These are phyloP conservation scores for Erucastrum elatum DNA, from an alignment of 345 rosid genomes.

Conservation along the genomic window DNA sequence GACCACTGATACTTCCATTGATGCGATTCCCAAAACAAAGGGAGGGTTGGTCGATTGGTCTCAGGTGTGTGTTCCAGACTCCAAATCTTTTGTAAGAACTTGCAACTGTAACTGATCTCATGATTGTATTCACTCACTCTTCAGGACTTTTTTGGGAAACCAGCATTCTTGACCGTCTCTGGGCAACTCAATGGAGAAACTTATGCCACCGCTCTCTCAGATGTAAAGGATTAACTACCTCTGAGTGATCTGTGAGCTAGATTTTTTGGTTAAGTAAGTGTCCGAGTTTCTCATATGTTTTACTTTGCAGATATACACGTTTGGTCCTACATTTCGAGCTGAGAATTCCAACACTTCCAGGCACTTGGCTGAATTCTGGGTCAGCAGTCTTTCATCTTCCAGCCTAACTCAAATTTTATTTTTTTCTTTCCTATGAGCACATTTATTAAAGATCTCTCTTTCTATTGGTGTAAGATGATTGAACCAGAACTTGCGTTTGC, in stretches of 20 bases:
- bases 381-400: slow-evolving; percentile 35
- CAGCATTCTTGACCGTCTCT: slow-evolving; percentile 95
- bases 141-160: slow-evolving; percentile 96
- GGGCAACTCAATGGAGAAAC: slow-evolving; percentile 99
- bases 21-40: slow-evolving; percentile 74
- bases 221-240: slow-evolving; percentile 50
- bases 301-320: slow-evolving; percentile 73
- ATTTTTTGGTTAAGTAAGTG: not conserved
- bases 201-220: slow-evolving; percentile 94
- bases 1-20: slow-evolving; percentile 50
- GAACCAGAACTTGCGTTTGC: slow-evolving; percentile 99
- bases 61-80: slow-evolving; percentile 54
- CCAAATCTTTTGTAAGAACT: not conserved
- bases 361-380: slow-evolving; percentile 99
- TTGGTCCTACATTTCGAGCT: slow-evolving; percentile 98
- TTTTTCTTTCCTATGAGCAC: slow-evolving; percentile 8
- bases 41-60: slow-evolving; percentile 91
- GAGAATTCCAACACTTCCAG: slow-evolving; percentile 95
- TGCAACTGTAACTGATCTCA: slow-evolving; percentile 14
- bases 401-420: slow-evolving; percentile 3
- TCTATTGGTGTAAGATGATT: slow-evolving; percentile 65
- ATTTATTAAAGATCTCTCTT: slow-evolving; percentile 23
- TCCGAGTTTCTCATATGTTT: not conserved
- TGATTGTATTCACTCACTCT: slow-evolving; percentile 3
- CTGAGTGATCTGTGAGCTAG: slow-evolving; percentile 8